Conservation (phyloP, 164 flowering plant genomes). For the Protea cynaroides region DNA sequence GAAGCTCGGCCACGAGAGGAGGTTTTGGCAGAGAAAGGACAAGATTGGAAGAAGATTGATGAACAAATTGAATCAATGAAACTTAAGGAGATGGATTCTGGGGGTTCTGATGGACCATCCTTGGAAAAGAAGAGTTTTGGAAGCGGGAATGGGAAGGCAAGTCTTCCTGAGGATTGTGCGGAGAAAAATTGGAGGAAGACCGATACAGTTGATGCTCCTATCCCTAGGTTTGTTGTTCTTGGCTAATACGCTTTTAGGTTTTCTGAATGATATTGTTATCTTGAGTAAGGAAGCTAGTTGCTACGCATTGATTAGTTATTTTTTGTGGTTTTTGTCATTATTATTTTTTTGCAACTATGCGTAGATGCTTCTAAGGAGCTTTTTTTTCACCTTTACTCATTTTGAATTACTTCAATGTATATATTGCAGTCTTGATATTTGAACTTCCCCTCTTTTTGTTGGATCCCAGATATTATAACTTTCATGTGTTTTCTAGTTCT, state of each 20-base stretch:
- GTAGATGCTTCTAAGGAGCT: no score
- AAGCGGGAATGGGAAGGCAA: slow-evolving; percentile 31
- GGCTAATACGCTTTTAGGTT: background rate
- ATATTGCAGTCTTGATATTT: no score
- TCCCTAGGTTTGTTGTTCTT: slow-evolving; percentile 26
- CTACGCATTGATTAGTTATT: background rate
- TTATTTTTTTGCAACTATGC: no score
- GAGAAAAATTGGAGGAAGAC: slow-evolving; percentile 77
- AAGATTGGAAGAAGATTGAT: slow-evolving; percentile 92
- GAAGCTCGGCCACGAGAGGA: slow-evolving; percentile 98
- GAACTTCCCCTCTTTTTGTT: no score
- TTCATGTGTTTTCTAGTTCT: no score
- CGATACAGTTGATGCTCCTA: slow-evolving; percentile 22
- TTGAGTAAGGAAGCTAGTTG: background rate
- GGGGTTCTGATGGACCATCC: slow-evolving; percentile 17
- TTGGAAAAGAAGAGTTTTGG: slow-evolving; percentile 43
- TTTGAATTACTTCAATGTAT: no score
- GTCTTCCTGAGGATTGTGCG: slow-evolving; percentile 19
- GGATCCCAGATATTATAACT: no score
- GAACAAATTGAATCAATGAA: slow-evolving; percentile 66
- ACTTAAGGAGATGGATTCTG: slow-evolving; percentile 44
- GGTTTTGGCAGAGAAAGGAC: slow-evolving; percentile 84
- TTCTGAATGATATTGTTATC: no score
- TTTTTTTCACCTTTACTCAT: no score
- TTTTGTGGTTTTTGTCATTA: background rate